Evolutionary conservation across 331 rosid species (phyloP).

Genomic region (Spiraea crenata): DNA sequence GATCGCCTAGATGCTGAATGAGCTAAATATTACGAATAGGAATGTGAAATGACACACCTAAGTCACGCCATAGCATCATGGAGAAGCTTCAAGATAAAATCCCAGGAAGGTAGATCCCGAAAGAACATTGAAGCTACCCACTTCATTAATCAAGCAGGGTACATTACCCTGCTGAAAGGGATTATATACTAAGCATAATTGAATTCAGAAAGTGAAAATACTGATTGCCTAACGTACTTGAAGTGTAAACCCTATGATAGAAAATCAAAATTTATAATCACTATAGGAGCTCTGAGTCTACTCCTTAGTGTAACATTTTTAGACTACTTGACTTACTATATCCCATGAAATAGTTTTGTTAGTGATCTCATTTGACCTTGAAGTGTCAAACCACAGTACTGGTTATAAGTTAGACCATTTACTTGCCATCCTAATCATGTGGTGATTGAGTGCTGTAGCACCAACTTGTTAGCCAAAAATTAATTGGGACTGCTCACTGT

Average conservation of each 20-base stretch:
- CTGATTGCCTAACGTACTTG: not conserved
- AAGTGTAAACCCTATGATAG: not conserved
- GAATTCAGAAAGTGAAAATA: not conserved
- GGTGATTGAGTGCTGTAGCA: not conserved
- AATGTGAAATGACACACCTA: no score
- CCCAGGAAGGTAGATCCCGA: no score
- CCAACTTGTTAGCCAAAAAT: not conserved
- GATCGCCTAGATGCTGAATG: no score
- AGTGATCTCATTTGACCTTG: not conserved
- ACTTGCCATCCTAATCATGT: not conserved
- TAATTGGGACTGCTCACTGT: not conserved
- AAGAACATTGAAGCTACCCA: no score
- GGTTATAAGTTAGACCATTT: not conserved
- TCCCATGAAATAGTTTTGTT: not conserved
- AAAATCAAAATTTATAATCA: not conserved
- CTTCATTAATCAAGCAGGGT: no score
- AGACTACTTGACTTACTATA: not conserved
- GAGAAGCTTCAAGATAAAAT: no score
- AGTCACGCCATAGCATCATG: no score
- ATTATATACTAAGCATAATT: no score
- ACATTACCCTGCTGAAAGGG: no score
- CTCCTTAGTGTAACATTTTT: not conserved
- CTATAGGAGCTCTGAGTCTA: not conserved
- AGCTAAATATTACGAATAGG: no score
- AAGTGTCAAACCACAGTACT: not conserved